Conservation (phyloP, 768 basidiomycete species). For the Suillus subaureus region DNA sequence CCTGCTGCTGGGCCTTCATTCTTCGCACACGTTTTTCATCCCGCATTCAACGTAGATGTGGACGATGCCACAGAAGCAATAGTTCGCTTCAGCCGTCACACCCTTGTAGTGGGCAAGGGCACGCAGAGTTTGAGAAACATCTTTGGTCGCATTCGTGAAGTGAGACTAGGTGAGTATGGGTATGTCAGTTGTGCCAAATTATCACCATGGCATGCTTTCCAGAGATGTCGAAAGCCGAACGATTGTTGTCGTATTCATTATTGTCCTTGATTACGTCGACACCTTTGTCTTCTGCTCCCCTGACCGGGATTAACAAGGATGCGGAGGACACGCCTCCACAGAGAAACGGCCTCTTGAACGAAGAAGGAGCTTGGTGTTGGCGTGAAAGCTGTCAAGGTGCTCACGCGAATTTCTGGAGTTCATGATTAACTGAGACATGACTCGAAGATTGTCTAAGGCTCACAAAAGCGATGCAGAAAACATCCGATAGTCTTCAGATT, state of each 20-base stretch:
- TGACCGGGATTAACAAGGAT: conserved; percentile 50
- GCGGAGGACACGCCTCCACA: conserved; percentile 42
- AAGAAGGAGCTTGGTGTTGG: conserved; percentile 87
- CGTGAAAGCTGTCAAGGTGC: conserved; percentile 72
- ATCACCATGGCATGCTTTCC: conserved; percentile 2
- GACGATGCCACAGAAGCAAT: conserved; percentile 66
- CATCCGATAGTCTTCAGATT: conserved; percentile 69
- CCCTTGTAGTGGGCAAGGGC: conserved; percentile 65
- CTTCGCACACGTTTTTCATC: conserved; percentile 80
- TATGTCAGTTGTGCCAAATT: neutral
- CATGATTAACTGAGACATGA: neutral
- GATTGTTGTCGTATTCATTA: conserved; percentile 71
- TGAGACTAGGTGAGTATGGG: conserved; percentile 57
- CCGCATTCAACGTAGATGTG: conserved; percentile 78
- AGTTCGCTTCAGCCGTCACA: conserved; percentile 66
- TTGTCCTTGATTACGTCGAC: conserved; percentile 76
- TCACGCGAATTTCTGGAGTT: neutral
- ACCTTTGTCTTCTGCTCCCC: conserved; percentile 51
- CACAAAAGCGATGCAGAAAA: conserved; percentile 78
- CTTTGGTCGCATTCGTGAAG: conserved; percentile 65
- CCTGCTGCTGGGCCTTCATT: conserved; percentile 75
- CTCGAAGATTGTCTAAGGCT: conserved; percentile 69
- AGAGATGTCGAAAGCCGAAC: conserved; percentile 83
- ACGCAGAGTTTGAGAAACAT: conserved; percentile 67
- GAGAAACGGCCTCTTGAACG: conserved; percentile 62